phyloP scores from a whole-genome alignment of 768 basidiomycete genomes.

The Boletus huronensis region DNA sequence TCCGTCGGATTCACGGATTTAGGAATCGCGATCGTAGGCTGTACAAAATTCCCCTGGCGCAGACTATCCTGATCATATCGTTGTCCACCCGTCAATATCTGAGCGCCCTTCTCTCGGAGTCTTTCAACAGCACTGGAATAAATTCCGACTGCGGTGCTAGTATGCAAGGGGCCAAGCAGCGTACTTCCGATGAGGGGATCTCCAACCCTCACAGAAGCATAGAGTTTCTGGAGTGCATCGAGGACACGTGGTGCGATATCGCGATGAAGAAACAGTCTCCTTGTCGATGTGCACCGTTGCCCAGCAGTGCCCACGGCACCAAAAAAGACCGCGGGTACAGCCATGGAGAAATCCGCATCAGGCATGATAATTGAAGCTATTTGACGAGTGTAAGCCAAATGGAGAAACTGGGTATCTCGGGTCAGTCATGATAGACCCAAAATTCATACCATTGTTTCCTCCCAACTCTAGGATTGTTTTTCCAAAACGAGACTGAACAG shows the following conservation, averaged over 20 bases:
- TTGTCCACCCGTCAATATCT: constrained; percentile 73
- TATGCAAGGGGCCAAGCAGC: constrained; percentile 86
- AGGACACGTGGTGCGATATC: constrained; percentile 75
- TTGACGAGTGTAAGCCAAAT: constrained; percentile 14
- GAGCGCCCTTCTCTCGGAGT: constrained; percentile 62
- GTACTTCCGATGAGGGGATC: constrained; percentile 76
- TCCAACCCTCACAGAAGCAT: constrained; percentile 70
- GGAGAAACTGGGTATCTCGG: constrained; percentile 17
- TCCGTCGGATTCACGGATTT: constrained; percentile 50
- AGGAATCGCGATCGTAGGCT: constrained; percentile 80
- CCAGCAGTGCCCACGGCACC: constrained; percentile 84
- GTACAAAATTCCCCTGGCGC: constrained; percentile 78
- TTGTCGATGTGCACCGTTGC: constrained; percentile 85
- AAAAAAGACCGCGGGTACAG: constrained; percentile 89
- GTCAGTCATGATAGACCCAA: constrained; percentile 14
- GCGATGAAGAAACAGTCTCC: constrained; percentile 85
- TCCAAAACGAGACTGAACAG: constrained; percentile 84
- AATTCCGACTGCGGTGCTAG: constrained; percentile 57
- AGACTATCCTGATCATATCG: constrained; percentile 50
- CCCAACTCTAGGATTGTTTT: constrained; percentile 89
- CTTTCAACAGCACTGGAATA: constrained; percentile 61
- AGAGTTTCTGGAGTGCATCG: constrained; percentile 66
- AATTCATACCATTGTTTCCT: constrained; percentile 82
- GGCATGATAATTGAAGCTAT: constrained; percentile 88
- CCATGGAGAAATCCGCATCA: constrained; percentile 88